phyloP scores from a whole-genome alignment of 208 protist genomes.

The Acanthamoeba lugdunensis region DNA sequence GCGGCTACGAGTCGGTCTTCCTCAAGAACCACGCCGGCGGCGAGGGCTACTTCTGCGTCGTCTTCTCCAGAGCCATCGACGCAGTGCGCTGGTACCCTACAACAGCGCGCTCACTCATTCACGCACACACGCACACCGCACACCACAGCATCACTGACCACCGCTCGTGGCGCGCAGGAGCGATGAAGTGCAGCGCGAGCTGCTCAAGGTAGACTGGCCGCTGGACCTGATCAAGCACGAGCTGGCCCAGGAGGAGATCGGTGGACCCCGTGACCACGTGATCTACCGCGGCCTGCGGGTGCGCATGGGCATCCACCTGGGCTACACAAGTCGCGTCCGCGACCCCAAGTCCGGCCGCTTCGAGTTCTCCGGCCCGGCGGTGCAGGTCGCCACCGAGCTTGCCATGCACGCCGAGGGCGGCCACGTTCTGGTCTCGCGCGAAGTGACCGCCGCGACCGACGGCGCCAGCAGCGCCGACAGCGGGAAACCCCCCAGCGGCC shows the following conservation, averaged over 20 bases:
- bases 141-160: not conserved
- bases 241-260: slow-evolving; percentile 2
- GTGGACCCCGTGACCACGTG: not conserved
- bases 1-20: slow-evolving; percentile 66
- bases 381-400: not conserved
- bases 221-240: not conserved
- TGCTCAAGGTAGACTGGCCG: slow-evolving; percentile 63
- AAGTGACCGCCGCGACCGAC: not conserved
- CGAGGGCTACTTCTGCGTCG: slow-evolving; percentile 66
- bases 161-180: not conserved
- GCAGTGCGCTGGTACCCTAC: slow-evolving; percentile 10
- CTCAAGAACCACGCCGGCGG: slow-evolving; percentile 2
- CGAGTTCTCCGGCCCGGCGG: slow-evolving; percentile 24
- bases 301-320: slow-evolving; percentile 70
- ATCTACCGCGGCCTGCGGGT: slow-evolving; percentile 40
- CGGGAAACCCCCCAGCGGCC: not conserved
- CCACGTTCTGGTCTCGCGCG: slow-evolving; percentile 5
- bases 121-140: not conserved
- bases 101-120: too few relatives aligned
- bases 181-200: slow-evolving; percentile 16
- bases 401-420: slow-evolving; percentile 24
- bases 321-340: not conserved
- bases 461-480: not conserved
- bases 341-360: slow-evolving; percentile 32
- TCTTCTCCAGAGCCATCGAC: not conserved